Evolutionary conservation across 2,329 filamentous ascomycete species (phyloP), one percentile per base, ranked within the genome.

Genomic region (Emergomyces orientalis): DNA sequence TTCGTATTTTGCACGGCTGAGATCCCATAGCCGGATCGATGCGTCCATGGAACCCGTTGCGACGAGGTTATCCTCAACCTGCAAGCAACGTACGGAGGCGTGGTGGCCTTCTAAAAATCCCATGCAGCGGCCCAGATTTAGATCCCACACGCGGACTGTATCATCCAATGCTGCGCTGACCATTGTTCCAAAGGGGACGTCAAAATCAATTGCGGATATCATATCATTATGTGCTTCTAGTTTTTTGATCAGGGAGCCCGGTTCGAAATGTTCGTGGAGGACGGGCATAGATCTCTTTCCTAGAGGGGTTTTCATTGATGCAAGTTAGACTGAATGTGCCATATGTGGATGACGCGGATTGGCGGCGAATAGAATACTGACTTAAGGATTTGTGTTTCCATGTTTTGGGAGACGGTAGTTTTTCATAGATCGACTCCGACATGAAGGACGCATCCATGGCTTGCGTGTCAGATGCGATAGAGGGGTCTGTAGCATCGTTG

Each of bases 351-450:
- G 52, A 13, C n/a, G 19, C 8, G 5, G n/a, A 19, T 22, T 45
- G 43, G 8, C 6, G 43, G 13, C 3, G 52, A 14, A 27, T 3
- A 51, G 5, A 22, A 13, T 22, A 62, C 72, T 59, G 72, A 78
- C 77, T 74, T 65, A 74, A 75, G 61, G 74, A 74, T 65, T 75
- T 76, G 61, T 78, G 76, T 65, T 80, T 80, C 67, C 81, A 77
- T 30, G 80, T 79, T 66, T 80, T 83, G 8, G 83, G 80, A n/a
- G 79, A 77, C 0, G 92, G 90, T 9, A 99, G 79, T 76, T 97
- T 97, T 68, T 95, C 89, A 74, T 97, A 99, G 69, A 99, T 90
- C 14, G 92, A 97, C 75, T 97, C 91, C 2, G 94, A 97, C 94
- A 97, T 97, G 79, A 97, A 99, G 0, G 84, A 83, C 6, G 80